Conservation (phyloP, 306 rosid genomes). For the Morella rubra region DNA sequence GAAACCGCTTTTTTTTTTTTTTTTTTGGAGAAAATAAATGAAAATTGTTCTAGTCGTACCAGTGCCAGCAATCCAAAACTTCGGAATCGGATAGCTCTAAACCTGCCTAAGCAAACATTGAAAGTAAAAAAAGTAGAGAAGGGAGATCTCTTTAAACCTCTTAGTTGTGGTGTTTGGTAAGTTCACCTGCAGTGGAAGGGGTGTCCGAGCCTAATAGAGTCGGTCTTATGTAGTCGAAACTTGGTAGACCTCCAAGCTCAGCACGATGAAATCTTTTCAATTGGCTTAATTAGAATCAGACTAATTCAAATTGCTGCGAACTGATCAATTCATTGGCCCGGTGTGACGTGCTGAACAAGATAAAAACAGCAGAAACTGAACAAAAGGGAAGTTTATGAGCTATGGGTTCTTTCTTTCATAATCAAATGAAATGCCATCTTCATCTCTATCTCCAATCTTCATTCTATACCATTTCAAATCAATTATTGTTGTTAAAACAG, state of each 20-base stretch:
- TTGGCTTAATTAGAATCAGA: too few species aligned
- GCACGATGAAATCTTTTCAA: too few species aligned
- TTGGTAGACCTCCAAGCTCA: neutral
- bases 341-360: neutral
- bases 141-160: neutral
- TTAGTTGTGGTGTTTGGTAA: neutral
- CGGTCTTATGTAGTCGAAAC: neutral
- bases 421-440: slow-evolving; percentile 27
- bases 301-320: neutral
- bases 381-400: neutral
- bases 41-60: too few species aligned
- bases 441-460: slow-evolving; percentile 13
- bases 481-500: slow-evolving; percentile 28
- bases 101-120: neutral
- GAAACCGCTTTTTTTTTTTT: too few species aligned
- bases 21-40: too few species aligned
- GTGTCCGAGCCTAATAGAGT: neutral
- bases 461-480: slow-evolving; percentile 17
- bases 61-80: neutral
- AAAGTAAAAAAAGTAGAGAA: neutral
- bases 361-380: neutral
- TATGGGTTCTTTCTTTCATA: slow-evolving; percentile 2
- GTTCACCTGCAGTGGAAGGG: neutral
- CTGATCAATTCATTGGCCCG: neutral
- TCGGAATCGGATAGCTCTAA: neutral